Base-by-base conservation (phyloP, 306 rosid species). In the Cucurbita ficifolia region DNA sequence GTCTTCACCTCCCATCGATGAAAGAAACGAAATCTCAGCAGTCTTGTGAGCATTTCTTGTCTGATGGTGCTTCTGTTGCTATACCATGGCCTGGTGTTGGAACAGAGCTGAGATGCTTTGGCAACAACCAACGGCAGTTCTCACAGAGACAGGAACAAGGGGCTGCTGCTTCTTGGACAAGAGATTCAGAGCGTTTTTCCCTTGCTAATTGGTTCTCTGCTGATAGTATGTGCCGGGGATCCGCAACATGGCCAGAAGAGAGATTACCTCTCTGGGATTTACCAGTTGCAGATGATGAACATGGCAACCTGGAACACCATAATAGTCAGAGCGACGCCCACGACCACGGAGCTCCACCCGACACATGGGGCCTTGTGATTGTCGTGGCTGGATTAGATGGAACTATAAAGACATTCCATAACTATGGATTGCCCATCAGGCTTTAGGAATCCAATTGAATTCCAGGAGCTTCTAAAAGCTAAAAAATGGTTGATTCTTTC, bases 211-310 rank as follows among this genome's bases (percentile, higher is more conserved):
- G 92, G 95, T 87, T 90, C 83, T 83, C 89, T 51, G 61, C 78
- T 18, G 92, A 94, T 36, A 84, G 83, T 16, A 6, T 85, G 2
- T 81, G 86, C 83, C 81, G 84, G 19, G 84, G 89, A 5, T 84
- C 96, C 3, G 83, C 81, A 72, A 94, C 96, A 29, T 90, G 97
- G 98, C 98, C 97, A 0, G 95, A 89, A 68, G 98, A 94, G 87
- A 86, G 88, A 76, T 96, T 91, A 68, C 90, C 96, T 4, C 52
- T 49, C 2, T 86, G 88, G 80, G 85, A 80, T 62, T 62, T 76
- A 52, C 84, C 85, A 21, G 62, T 72, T 63, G 24, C 65, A 11
- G 85, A 76, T 40, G 80, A 72, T 29, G 89, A 83, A 75, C 46
- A 68, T 75, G 70, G 75, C 46, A 13, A 36, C 33, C 48, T 58